These are phyloP conservation scores for Lactuca sativa DNA, from an alignment of 129 eudicot species.

Conservation along the genomic window DNA sequence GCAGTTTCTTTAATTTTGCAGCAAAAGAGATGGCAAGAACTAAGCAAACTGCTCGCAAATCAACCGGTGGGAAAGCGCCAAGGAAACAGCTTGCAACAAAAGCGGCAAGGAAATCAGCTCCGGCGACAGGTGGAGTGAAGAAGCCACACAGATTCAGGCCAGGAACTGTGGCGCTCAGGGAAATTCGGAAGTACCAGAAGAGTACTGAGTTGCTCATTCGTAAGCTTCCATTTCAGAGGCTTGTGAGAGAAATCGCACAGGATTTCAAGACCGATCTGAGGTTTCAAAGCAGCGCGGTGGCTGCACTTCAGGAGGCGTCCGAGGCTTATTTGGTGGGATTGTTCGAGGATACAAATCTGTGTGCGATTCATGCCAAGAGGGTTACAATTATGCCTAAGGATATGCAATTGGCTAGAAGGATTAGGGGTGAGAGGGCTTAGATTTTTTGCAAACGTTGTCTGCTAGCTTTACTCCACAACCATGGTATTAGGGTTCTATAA, in stretches of 20 bases:
- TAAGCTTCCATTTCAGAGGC: not conserved
- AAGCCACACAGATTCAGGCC: constrained; percentile 35
- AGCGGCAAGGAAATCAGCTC: constrained; percentile 45
- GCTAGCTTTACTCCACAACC: not conserved
- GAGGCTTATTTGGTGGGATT: not conserved
- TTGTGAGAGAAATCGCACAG: not conserved
- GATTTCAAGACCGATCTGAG: not conserved
- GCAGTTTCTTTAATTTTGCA: not conserved
- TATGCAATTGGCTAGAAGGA: not conserved
- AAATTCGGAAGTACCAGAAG: not conserved
- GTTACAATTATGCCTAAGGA: not conserved
- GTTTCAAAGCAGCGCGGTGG: not conserved
- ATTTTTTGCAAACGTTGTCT: not conserved
- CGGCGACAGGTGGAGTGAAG: constrained; percentile 46
- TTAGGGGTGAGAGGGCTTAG: not conserved
- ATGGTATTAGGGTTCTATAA: too few relatives aligned
- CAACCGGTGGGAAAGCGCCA: not conserved
- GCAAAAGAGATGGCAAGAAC: constrained; percentile 19
- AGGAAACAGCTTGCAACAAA: constrained; percentile 43
- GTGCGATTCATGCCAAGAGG: not conserved
- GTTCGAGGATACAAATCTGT: not conserved
- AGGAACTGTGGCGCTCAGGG: constrained; percentile 26
- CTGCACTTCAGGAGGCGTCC: not conserved
- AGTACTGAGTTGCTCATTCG: not conserved
- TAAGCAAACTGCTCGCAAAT: constrained; percentile 15